Conservation (phyloP, 1,284 basidiomycete genomes). For the Leccinum griseonigrum region DNA sequence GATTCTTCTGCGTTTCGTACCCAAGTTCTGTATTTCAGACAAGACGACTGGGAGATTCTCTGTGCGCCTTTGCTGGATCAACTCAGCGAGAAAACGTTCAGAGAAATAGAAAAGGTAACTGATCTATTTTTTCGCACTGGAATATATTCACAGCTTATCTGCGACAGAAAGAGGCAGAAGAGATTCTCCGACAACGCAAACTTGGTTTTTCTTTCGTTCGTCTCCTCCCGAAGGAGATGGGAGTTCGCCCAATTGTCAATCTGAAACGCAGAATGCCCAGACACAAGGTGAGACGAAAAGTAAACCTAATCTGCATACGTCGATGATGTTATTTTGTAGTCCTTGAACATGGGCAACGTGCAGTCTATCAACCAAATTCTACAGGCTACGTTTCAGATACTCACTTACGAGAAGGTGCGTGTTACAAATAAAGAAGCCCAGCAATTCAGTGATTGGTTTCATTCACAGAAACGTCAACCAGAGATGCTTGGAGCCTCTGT, state of each 20-base stretch:
- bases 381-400: constrained; percentile 78
- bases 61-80: constrained; percentile 79
- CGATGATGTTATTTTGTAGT: constrained; percentile 20
- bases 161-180: constrained; percentile 57
- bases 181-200: constrained; percentile 63
- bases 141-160: constrained; percentile 8
- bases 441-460: background rate
- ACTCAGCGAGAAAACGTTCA: constrained; percentile 66
- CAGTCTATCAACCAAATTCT: constrained; percentile 87
- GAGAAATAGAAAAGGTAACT: constrained; percentile 55
- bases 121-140: background rate
- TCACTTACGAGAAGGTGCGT: constrained; percentile 81
- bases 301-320: background rate
- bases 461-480: constrained; percentile 57
- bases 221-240: constrained; percentile 90
- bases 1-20: constrained; percentile 90
- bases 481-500: constrained; percentile 75
- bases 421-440: background rate
- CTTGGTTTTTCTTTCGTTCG: constrained; percentile 87
- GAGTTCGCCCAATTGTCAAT: constrained; percentile 95
- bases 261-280: constrained; percentile 60
- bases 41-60: constrained; percentile 89
- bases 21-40: constrained; percentile 87
- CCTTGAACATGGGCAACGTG: constrained; percentile 22
- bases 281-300: constrained; percentile 21